A percentile compares a stretch with the other conserved stretches of the same genome.
phyloP scores from a whole-genome alignment of 768 basidiomycete genomes.

The Chlorophyllum brunneum region DNA sequence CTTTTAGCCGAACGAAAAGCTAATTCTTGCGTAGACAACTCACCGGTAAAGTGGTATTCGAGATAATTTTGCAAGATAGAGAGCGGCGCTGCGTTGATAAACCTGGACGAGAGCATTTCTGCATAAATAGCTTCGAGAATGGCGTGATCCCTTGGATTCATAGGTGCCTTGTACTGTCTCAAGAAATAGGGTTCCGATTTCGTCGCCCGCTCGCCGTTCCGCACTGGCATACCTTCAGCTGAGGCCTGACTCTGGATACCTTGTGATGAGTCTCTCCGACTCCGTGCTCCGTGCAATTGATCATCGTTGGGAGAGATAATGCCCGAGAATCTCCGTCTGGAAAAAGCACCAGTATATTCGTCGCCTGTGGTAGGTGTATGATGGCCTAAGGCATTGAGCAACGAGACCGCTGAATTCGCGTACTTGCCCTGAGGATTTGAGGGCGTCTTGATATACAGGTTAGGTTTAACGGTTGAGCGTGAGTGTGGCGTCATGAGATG shows the following conservation, averaged over 20 bases:
- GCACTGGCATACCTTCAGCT: not conserved
- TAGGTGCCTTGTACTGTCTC: slow-evolving; percentile 34
- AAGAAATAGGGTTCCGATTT: slow-evolving; percentile 29
- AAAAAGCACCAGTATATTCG: slow-evolving; percentile 4
- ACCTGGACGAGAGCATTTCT: slow-evolving; percentile 63
- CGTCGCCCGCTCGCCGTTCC: not conserved
- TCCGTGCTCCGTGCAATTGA: not conserved
- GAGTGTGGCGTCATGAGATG: slow-evolving; percentile 16
- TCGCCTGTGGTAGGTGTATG: slow-evolving; percentile 6
- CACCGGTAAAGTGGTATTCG: slow-evolving; percentile 60
- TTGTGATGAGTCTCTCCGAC: not conserved
- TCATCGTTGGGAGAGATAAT: slow-evolving; percentile 1
- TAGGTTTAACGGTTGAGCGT: slow-evolving; percentile 17
- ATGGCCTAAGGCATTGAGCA: slow-evolving; percentile 21
- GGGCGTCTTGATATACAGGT: slow-evolving; percentile 19
- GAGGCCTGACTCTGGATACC: not conserved
- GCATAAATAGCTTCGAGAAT: slow-evolving; percentile 61
- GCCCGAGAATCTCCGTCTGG: slow-evolving; percentile 14
- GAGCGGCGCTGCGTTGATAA: slow-evolving; percentile 64
- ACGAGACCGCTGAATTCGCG: slow-evolving; percentile 22
- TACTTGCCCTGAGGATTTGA: slow-evolving; percentile 14
- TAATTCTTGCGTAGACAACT: slow-evolving; percentile 14
- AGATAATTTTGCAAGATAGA: slow-evolving; percentile 56
- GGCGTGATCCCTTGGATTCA: slow-evolving; percentile 65
- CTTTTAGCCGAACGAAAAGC: not conserved